Evolutionary conservation across 2,329 filamentous ascomycete genomes (phyloP).

Genomic region (Amesomyces nigricolor): DNA sequence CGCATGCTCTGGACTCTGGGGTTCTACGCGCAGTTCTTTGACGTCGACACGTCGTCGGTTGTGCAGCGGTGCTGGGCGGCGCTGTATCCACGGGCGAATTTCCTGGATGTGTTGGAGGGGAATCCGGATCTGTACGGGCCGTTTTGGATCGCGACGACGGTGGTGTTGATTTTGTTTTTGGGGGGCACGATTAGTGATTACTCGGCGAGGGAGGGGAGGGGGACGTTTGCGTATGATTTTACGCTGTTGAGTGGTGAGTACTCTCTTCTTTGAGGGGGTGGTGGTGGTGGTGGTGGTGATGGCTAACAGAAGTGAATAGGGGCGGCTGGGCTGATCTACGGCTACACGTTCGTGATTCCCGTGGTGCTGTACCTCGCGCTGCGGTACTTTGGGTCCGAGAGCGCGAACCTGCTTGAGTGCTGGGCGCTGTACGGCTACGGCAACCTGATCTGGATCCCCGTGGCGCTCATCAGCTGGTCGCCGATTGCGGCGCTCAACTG

Average conservation of each 20-base stretch:
- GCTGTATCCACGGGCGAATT: slow-evolving; percentile 88
- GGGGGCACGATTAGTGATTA: slow-evolving; percentile 95
- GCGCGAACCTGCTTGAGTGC: slow-evolving; percentile 88
- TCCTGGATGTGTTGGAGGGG: slow-evolving; percentile 93
- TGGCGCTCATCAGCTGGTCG: slow-evolving; percentile 87
- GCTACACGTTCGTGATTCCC: slow-evolving; percentile 86
- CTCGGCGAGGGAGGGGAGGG: slow-evolving; percentile 60
- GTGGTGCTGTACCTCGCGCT: slow-evolving; percentile 79
- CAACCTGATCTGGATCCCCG: slow-evolving; percentile 95
- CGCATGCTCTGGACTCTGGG: slow-evolving; percentile 86
- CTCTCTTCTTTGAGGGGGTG: not conserved
- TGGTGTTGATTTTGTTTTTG: slow-evolving; percentile 90
- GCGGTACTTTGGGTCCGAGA: slow-evolving; percentile 92
- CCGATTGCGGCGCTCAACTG: slow-evolving; percentile 84
- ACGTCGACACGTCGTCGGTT: slow-evolving; percentile 91
- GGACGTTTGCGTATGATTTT: slow-evolving; percentile 88
- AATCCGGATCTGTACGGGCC: slow-evolving; percentile 96
- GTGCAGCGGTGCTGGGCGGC: slow-evolving; percentile 80
- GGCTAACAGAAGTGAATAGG: slow-evolving; percentile 38
- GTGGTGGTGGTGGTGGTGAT: slow-evolving; percentile 12
- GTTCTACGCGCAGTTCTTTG: slow-evolving; percentile 98
- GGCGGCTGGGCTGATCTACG: slow-evolving; percentile 88
- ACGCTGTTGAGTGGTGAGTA: slow-evolving; percentile 70
- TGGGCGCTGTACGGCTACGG: slow-evolving; percentile 94
- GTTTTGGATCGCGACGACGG: slow-evolving; percentile 97